A percentile compares a stretch with the other conserved stretches of the same genome.
These are phyloP conservation scores for Raffaelea deltoideospora DNA, from an alignment of 2,329 filamentous ascomycete species.

Conservation along the genomic window DNA sequence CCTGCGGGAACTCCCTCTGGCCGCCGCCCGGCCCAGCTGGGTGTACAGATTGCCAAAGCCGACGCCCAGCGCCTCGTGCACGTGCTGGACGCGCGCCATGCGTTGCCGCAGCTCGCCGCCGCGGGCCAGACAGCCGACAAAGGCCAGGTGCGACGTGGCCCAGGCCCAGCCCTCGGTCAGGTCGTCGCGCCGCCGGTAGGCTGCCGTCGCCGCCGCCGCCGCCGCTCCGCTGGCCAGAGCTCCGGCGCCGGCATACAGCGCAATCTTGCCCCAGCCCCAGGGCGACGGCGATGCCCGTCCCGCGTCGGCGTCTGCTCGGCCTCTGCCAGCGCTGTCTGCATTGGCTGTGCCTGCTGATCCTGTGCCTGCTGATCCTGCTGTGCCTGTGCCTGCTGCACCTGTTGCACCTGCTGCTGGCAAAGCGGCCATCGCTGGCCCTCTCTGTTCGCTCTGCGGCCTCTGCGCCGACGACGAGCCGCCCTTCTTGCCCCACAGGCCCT, in stretches of 20 bases:
- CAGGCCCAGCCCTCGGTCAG: conserved; percentile 63
- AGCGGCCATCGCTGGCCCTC: too few species aligned
- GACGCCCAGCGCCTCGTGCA: conserved; percentile 50
- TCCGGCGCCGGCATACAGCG: conserved; percentile 73
- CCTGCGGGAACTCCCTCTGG: neutral
- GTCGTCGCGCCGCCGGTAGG: conserved; percentile 73
- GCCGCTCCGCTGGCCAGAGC: conserved; percentile 41
- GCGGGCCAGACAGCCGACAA: conserved; percentile 79
- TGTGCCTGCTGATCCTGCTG: too few species aligned
- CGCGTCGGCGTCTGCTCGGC: too few species aligned
- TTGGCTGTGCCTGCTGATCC: neutral
- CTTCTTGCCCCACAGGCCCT: conserved; percentile 29
- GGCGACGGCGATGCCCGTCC: conserved; percentile 1
- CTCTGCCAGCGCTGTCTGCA: neutral
- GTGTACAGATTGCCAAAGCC: conserved; percentile 84
- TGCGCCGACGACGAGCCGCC: conserved; percentile 2
- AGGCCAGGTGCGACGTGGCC: conserved; percentile 83
- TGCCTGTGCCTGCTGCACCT: too few species aligned
- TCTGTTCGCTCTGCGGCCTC: too few species aligned
- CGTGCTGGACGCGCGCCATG: conserved; percentile 48
- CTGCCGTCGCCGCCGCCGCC: conserved; percentile 66
- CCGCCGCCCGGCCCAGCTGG: conserved; percentile 49
- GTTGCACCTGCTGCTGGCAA: too few species aligned
- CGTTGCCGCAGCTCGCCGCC: conserved; percentile 67
- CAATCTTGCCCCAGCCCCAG: conserved; percentile 80